Evolutionary conservation across 2,329 filamentous ascomycete genomes (phyloP), one percentile per base, ranked within the genome.

Genomic region (Corniculantispora saksenae): DNA sequence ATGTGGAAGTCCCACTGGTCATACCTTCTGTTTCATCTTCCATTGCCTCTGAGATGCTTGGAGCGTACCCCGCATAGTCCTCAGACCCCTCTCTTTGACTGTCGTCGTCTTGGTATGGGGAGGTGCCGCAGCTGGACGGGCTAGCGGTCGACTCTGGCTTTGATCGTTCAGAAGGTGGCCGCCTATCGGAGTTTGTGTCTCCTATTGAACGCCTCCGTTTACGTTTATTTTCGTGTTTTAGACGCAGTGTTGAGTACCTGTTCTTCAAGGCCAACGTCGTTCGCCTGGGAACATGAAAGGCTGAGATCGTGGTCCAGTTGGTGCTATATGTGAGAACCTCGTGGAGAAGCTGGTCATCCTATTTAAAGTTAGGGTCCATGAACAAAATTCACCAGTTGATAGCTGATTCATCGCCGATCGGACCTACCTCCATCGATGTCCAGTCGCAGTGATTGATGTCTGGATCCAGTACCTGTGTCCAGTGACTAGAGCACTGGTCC

Each of bases 371-470:
- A 47, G n/a, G 10, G 3, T 40, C 23, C 19, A 25, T 45, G 13
- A 23, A 3, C 2, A 17, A 17, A 17, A n/a, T 1, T 25, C 38
- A 43, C 4, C 5, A 19, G 38, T 13, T 43, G 38, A 7, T 10
- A 43, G 38, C 12, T 32, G n/a, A 13, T 13, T 1, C 2, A 19
- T 57, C 23, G 32, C n/a, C 13, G 23, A 17, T 29, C 12, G 3
- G 1, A 8, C 38, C 9, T 58, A 58, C 55, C 35, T 58, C 38
- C 13, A n/a, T 1, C 9, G 43, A 21, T 15, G 40, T 50, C 57
- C 57, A 60, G 25, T 60, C 43, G 29, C 57, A 60, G 57, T 60
- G 57, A 38, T 60, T 60, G 21, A 60, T 60, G 7, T 60, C 57
- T n/a, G 57, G 57, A 19, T 60, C 57, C 13, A 60, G 45, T 12